Evolutionary conservation across 2,329 filamentous ascomycete species (phyloP).

Genomic region (Fusarium chlamydosporum): DNA sequence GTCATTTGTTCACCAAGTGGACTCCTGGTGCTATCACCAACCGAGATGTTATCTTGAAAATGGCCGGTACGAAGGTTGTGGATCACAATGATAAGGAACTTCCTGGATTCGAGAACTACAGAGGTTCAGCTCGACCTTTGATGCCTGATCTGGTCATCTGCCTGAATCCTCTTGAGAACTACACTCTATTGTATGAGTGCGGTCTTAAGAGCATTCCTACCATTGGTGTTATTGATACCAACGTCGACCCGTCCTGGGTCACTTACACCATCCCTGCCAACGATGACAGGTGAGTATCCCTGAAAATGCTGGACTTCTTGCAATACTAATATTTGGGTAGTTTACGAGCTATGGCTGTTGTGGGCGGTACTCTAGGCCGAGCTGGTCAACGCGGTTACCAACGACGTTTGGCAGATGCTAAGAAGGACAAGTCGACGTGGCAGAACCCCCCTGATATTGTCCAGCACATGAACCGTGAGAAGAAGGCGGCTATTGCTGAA

Average conservation of each 20-base stretch:
- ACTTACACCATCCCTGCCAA: constrained; percentile 98
- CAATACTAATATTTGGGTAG: constrained; percentile 62
- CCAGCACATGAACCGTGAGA: constrained; percentile 57
- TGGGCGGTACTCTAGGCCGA: constrained; percentile 86
- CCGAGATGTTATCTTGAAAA: constrained; percentile 85
- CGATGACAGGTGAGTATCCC: constrained; percentile 81
- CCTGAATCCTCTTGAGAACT: constrained; percentile 94
- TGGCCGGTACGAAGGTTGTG: constrained; percentile 79
- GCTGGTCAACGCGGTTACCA: constrained; percentile 84
- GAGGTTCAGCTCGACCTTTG: constrained; percentile 74
- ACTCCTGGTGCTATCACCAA: constrained; percentile 93
- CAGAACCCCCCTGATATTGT: constrained; percentile 61
- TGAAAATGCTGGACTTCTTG: not conserved
- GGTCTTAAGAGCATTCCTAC: constrained; percentile 89
- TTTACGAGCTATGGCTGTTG: constrained; percentile 83
- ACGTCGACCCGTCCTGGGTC: constrained; percentile 91
- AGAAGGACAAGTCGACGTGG: constrained; percentile 75
- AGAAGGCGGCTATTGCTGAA: constrained; percentile 51
- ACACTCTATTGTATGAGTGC: constrained; percentile 90
- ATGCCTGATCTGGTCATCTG: constrained; percentile 93
- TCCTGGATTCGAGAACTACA: constrained; percentile 74
- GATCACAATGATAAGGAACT: constrained; percentile 77
- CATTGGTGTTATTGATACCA: constrained; percentile 94
- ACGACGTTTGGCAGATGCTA: constrained; percentile 74
- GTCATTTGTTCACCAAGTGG: constrained; percentile 94